These are phyloP conservation scores for Bertia moriformis DNA, from an alignment of 2,329 filamentous ascomycete species.

Conservation along the genomic window DNA sequence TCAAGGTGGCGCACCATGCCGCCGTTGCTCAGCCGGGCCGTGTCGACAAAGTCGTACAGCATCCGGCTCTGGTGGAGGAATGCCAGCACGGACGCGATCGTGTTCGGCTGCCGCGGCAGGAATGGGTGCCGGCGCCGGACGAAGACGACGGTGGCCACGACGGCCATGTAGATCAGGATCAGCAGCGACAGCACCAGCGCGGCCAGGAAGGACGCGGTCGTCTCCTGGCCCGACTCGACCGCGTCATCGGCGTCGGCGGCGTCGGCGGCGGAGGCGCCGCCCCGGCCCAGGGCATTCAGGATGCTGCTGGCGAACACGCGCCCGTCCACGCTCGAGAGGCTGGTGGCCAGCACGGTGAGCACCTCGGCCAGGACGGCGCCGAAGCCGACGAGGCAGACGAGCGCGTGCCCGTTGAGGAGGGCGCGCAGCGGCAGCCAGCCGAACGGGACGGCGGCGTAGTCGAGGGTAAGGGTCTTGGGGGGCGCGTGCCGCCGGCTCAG, in stretches of 20 bases:
- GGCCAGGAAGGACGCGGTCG: slow-evolving; percentile 47
- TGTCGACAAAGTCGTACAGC: slow-evolving; percentile 62
- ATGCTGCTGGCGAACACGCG: slow-evolving; percentile 45
- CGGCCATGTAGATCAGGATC: slow-evolving; percentile 52
- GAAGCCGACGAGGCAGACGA: slow-evolving; percentile 55
- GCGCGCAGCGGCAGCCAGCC: slow-evolving; percentile 48
- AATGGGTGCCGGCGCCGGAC: slow-evolving; percentile 51
- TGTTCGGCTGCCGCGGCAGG: slow-evolving; percentile 64
- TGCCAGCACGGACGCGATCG: slow-evolving; percentile 61
- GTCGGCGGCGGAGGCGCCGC: slow-evolving; percentile 2
- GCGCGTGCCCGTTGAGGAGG: slow-evolving; percentile 44
- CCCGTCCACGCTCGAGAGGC: slow-evolving; percentile 50
- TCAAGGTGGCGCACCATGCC: slow-evolving; percentile 49
- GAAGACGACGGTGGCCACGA: slow-evolving; percentile 45
- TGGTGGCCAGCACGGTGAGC: slow-evolving; percentile 53
- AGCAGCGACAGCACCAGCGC: slow-evolving; percentile 45
- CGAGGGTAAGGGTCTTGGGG: slow-evolving; percentile 50
- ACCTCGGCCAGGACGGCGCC: slow-evolving; percentile 62
- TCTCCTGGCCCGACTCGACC: slow-evolving; percentile 41
- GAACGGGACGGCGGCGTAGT: slow-evolving; percentile 61
- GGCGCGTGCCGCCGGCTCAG: slow-evolving; percentile 52
- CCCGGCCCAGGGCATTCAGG: slow-evolving; percentile 4
- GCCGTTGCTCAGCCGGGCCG: slow-evolving; percentile 42
- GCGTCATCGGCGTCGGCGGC: slow-evolving; percentile 2
- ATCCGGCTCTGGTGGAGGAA: slow-evolving; percentile 73